phyloP scores from a whole-genome alignment of 371 early-diverging fungal species.

The Synchytrium microbalum region DNA sequence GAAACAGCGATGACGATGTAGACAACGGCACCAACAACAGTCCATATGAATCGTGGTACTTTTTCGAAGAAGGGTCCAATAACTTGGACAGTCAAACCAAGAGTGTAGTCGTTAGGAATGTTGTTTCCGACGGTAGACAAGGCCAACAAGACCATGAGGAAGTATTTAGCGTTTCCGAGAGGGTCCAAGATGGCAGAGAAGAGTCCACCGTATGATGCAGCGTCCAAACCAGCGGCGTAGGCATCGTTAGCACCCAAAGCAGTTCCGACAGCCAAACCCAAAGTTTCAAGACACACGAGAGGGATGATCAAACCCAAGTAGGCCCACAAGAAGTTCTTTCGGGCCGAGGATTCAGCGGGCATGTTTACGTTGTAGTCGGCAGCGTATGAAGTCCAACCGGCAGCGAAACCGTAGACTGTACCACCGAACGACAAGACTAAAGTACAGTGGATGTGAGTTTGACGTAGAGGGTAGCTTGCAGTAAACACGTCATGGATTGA shows the following conservation, averaged over 20 bases:
- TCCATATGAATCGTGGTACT: slow-evolving; percentile 24
- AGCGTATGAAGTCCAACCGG: slow-evolving; percentile 27
- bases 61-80: slow-evolving; percentile 17
- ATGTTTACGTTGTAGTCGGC: slow-evolving; percentile 27
- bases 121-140: slow-evolving; percentile 25
- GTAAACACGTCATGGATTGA: too few relatives aligned
- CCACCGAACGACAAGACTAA: slow-evolving; percentile 20
- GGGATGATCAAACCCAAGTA: slow-evolving; percentile 29
- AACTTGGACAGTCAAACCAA: slow-evolving; percentile 17
- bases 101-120: slow-evolving; percentile 21
- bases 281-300: slow-evolving; percentile 19
- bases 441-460: slow-evolving; percentile 4
- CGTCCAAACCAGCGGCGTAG: slow-evolving; percentile 4
- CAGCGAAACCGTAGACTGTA: slow-evolving; percentile 22
- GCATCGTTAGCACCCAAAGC: slow-evolving; percentile 15
- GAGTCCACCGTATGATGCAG: slow-evolving; percentile 15
- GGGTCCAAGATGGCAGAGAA: slow-evolving; percentile 13
- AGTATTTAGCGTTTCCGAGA: slow-evolving; percentile 21
- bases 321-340: slow-evolving; percentile 15
- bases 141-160: slow-evolving; percentile 24
- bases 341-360: slow-evolving; percentile 13
- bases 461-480: slow-evolving; percentile 7
- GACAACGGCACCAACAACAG: slow-evolving; percentile 17
- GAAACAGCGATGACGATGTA: slow-evolving; percentile 14
- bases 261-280: slow-evolving; percentile 21